Evolutionary conservation across 257 asterid genomes (phyloP).

Genomic region (Solanum sitiens): DNA sequence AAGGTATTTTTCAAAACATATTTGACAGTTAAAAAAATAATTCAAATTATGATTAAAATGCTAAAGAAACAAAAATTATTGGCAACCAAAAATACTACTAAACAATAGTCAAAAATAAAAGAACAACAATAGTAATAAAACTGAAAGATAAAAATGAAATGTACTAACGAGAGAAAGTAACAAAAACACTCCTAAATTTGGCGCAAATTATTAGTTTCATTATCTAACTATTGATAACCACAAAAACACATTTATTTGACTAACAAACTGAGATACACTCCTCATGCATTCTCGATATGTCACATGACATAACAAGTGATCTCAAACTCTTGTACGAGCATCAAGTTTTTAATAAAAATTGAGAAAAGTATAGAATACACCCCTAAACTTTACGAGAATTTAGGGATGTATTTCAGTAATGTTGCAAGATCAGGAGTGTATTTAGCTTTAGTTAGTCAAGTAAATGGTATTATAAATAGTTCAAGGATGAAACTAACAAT

Average conservation of each 20-base stretch:
- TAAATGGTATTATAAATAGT: too few relatives aligned
- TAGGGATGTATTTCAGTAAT: neutral
- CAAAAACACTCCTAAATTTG: too few relatives aligned
- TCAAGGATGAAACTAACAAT: neutral
- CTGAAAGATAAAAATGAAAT: neutral
- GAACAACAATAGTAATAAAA: neutral
- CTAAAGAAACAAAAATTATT: neutral
- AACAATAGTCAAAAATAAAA: neutral
- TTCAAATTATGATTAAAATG: neutral
- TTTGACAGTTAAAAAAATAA: neutral
- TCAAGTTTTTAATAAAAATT: too few relatives aligned
- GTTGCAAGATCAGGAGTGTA: neutral
- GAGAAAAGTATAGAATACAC: neutral
- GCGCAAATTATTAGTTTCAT: too few relatives aligned
- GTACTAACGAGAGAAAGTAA: too few relatives aligned
- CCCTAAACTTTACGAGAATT: neutral
- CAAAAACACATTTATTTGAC: neutral
- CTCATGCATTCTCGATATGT: fast-evolving
- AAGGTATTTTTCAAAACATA: neutral
- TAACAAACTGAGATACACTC: too few relatives aligned
- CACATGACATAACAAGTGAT: neutral
- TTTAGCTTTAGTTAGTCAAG: neutral
- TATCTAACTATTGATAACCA: neutral
- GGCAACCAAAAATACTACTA: neutral
- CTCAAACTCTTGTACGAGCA: neutral